Base-by-base conservation (phyloP, 371 early-diverging fungal species). In the Rhizomucor pusillus region DNA sequence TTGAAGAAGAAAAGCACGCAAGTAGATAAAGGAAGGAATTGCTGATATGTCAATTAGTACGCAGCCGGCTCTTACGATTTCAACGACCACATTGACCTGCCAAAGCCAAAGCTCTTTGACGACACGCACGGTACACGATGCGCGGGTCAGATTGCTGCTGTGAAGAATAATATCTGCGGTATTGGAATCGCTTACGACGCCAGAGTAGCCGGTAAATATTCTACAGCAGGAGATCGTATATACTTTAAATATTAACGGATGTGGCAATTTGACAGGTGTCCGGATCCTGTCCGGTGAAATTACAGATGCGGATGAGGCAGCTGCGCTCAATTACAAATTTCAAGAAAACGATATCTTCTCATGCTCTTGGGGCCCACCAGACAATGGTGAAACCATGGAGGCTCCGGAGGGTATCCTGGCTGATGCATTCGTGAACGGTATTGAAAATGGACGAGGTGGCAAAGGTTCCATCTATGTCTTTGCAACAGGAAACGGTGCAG, bases 121-220 rank as follows among this genome's bases (percentile, higher is more conserved):
- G 99, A 98, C 66, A 79, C 80, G 36, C 99, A 98, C 68, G 99
- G 98, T 39, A 98, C 99, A 0, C 75, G 99, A 25, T 97, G 98
- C 71, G 99, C 99, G 7, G 99, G 98, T 9, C 94, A 96, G 74
- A 92, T 98, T 36, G 99, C 96, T 0, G 96, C 97, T 12, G 80
- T 77, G 10, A 74, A 77, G 39, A 98, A 98, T 66, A 69, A 90
- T 63, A 88, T 87, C 1, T 97, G 99, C 59, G 98, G 98, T n/a
- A 88, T 98, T 2, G 99, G 99, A 16, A 85, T 97, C 41, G 98
- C 98, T 0, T 94, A 86, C 66, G 78, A 88, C 41, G 83, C 97
- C 18, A 84, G 86, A 59, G 90, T 98, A 4, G 83, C 95, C 0
- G 98, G 89, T 85, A 73, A 47, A 43, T 36, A 12, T 10, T 10